A percentile compares a stretch with the other conserved stretches of the same genome.
Conservation (phyloP, 306 rosid species). For the Malus sieversii region DNA sequence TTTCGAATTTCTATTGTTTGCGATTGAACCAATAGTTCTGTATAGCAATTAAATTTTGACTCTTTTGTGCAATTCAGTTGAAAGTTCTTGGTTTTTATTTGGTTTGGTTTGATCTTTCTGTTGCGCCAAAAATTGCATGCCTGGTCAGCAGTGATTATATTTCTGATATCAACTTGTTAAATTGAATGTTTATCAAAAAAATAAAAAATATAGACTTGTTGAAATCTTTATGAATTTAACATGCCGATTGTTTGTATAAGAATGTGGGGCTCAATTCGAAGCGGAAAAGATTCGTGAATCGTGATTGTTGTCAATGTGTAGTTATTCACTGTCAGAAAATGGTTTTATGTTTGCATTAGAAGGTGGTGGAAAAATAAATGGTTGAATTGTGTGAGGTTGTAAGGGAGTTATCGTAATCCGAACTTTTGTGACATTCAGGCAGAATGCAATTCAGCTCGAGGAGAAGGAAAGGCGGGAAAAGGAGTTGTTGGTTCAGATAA, state of each 20-base stretch:
- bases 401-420: neutral
- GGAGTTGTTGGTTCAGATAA: slow-evolving; percentile 29
- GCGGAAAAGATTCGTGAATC: neutral
- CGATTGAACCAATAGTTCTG: too few relatives aligned
- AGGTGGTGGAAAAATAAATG: neutral
- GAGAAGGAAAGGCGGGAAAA: slow-evolving; percentile 40
- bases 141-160: neutral
- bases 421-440: slow-evolving; percentile 7
- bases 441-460: slow-evolving; percentile 32
- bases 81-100: neutral
- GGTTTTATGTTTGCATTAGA: neutral
- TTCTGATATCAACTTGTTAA: neutral
- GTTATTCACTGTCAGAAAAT: neutral
- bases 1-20: neutral
- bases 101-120: neutral
- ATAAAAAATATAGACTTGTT: too few relatives aligned
- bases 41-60: neutral
- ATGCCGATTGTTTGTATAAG: neutral
- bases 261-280: neutral
- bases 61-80: neutral
- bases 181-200: neutral
- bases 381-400: neutral
- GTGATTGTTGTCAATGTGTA: neutral
- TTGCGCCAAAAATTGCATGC: neutral
- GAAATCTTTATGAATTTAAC: neutral